These are phyloP conservation scores for Metschnikowia shivogae DNA, from an alignment of 805 yeast species.

Conservation along the genomic window DNA sequence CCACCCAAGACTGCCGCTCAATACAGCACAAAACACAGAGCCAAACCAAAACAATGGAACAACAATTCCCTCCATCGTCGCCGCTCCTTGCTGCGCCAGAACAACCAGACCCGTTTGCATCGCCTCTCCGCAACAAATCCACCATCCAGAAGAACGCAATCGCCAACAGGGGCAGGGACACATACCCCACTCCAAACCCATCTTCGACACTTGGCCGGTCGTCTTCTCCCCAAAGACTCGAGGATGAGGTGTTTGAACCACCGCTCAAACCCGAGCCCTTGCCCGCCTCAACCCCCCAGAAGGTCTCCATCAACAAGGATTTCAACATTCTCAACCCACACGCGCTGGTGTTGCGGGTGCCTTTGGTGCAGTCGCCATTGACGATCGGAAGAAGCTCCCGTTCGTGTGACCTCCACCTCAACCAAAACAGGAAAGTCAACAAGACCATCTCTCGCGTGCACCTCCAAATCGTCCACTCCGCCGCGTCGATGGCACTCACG, in stretches of 20 bases:
- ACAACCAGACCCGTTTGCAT: conserved; percentile 13
- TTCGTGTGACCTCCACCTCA: conserved; percentile 48
- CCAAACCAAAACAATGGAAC: conserved; percentile 13
- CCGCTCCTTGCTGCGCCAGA: conserved; percentile 36
- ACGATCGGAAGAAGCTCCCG: conserved; percentile 68
- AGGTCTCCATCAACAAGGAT: conserved; percentile 27
- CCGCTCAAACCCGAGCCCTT: neutral
- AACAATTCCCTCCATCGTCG: conserved; percentile 52
- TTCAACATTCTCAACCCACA: conserved; percentile 36
- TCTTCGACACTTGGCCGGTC: conserved; percentile 45
- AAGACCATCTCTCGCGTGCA: conserved; percentile 68
- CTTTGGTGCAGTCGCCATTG: conserved; percentile 40
- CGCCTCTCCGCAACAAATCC: conserved; percentile 5
- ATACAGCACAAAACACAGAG: neutral
- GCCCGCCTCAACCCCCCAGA: neutral
- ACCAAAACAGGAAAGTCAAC: conserved; percentile 29
- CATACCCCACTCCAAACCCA: conserved; percentile 72
- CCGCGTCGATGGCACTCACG: conserved; percentile 46
- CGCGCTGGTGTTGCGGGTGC: conserved; percentile 30
- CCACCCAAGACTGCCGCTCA: neutral
- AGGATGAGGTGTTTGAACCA: neutral
- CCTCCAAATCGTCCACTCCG: conserved; percentile 45
- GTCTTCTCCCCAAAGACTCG: conserved; percentile 34
- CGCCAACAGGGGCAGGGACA: conserved; percentile 19
- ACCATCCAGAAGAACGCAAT: neutral